Conservation (phyloP, 306 rosid genomes). For the Vigna unguiculata region DNA sequence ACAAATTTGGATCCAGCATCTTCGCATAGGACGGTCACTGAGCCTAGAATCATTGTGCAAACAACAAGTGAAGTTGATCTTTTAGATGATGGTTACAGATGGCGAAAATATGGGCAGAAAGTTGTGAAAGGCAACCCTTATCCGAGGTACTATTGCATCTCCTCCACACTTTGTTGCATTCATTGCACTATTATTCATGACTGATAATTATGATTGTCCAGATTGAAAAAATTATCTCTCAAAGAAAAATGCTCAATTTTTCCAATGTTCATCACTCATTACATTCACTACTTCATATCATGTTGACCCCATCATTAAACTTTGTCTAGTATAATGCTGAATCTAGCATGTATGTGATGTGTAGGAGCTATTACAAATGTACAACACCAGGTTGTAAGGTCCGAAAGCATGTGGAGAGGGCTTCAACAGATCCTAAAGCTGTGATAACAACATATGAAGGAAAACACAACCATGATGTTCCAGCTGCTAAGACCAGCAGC, state of each 20-base stretch:
- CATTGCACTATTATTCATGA: neutral
- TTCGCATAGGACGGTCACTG: slow-evolving; percentile 77
- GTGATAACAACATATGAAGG: slow-evolving; percentile 95
- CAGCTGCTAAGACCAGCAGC: slow-evolving; percentile 74
- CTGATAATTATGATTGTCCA: neutral
- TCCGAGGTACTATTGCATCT: slow-evolving; percentile 68
- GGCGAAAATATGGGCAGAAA: slow-evolving; percentile 92
- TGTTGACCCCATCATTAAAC: slow-evolving; percentile 13
- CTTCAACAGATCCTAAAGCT: slow-evolving; percentile 84
- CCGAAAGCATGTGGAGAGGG: slow-evolving; percentile 90
- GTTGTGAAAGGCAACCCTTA: slow-evolving; percentile 87
- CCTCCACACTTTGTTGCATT: slow-evolving; percentile 33
- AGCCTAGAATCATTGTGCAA: slow-evolving; percentile 87
- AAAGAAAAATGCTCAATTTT: neutral
- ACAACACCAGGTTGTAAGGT: slow-evolving; percentile 82
- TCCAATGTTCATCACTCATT: slow-evolving; percentile 9
- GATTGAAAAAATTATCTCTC: neutral
- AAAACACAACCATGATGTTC: slow-evolving; percentile 89
- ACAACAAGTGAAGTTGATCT: slow-evolving; percentile 90
- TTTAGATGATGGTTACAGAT: slow-evolving; percentile 84
- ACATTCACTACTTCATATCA: neutral
- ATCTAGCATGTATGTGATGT: slow-evolving; percentile 16
- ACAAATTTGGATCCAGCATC: slow-evolving; percentile 58
- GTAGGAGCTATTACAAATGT: slow-evolving; percentile 95
- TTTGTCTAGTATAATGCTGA: slow-evolving; percentile 34